Conservation (phyloP, 2,329 filamentous ascomycete genomes). For the Penicillium sp. region DNA sequence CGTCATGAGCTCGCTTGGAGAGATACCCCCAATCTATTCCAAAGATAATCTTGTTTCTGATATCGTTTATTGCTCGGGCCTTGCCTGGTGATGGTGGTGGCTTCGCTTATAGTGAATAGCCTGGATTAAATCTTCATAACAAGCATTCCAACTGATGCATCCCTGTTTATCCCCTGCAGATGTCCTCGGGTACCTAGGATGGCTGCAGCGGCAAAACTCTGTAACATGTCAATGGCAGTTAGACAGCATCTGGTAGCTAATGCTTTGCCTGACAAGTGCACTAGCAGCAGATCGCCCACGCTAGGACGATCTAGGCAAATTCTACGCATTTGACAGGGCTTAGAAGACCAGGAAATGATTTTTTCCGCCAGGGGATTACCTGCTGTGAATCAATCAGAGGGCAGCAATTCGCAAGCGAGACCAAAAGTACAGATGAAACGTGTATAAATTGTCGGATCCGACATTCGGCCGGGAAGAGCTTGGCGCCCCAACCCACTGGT, state of each 20-base stretch:
- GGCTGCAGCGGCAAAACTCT: neutral
- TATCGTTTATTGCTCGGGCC: neutral
- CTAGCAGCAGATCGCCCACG: neutral
- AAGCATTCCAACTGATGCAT: neutral
- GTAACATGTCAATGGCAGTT: neutral
- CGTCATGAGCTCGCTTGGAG: neutral
- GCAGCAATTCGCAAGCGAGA: neutral
- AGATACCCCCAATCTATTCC: neutral
- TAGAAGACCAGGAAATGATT: neutral
- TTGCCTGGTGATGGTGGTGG: neutral
- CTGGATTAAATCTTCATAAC: neutral
- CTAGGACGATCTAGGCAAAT: neutral
- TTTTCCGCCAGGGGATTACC: neutral
- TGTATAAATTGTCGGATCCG: neutral
- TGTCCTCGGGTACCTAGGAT: neutral
- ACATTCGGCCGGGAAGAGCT: slow-evolving; percentile 1
- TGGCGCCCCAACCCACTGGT: neutral
- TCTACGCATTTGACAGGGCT: neutral
- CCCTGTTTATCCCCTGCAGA: neutral
- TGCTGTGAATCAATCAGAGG: neutral
- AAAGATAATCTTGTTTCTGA: neutral
- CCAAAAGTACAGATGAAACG: neutral
- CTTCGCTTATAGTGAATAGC: neutral
- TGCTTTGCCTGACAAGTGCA: neutral
- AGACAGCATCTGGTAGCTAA: neutral